Percentiles rank a stretch among this genome's conserved stretches.
phyloP scores from a whole-genome alignment of 495 filamentous ascomycete species.

The Glonium stellatum region DNA sequence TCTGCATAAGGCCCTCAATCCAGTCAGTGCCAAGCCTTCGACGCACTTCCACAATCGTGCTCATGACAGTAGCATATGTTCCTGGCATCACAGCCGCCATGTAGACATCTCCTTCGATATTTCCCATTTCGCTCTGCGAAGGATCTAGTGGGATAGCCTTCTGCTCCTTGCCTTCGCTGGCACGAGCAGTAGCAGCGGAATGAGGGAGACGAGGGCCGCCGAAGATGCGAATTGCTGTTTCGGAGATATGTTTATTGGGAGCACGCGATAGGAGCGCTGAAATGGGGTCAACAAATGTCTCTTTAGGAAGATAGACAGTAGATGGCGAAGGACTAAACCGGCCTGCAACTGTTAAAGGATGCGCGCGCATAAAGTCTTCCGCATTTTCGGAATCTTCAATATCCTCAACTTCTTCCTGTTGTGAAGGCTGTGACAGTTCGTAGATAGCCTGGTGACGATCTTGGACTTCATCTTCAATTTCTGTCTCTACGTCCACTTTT shows the following conservation, averaged over 20 bases:
- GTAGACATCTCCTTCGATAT: constrained; percentile 83
- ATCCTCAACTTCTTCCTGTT: constrained; percentile 38
- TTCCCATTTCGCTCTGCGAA: constrained; percentile 62
- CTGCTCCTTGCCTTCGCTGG: constrained; percentile 50
- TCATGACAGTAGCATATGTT: constrained; percentile 66
- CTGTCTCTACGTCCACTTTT: constrained; percentile 14
- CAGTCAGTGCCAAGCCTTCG: constrained; percentile 77
- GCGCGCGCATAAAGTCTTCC: constrained; percentile 44
- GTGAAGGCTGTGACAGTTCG: constrained; percentile 26
- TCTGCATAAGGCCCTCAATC: constrained; percentile 60
- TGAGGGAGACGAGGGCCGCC: constrained; percentile 69
- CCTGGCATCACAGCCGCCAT: constrained; percentile 73
- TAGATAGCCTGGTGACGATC: constrained; percentile 20
- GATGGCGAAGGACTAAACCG: constrained; percentile 59
- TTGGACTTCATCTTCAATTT: constrained; percentile 8
- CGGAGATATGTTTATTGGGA: constrained; percentile 63
- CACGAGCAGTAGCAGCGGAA: constrained; percentile 54
- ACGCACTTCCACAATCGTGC: constrained; percentile 72
- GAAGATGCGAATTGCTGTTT: constrained; percentile 60
- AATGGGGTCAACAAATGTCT: constrained; percentile 60
- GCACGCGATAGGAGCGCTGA: constrained; percentile 56
- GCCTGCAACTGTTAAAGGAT: constrained; percentile 52
- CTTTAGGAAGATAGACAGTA: constrained; percentile 63
- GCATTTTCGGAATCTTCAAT: constrained; percentile 31
- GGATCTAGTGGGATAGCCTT: constrained; percentile 63